Evolutionary conservation across 1,284 basidiomycete genomes (phyloP).

Genomic region (Ustilago loliicola): DNA sequence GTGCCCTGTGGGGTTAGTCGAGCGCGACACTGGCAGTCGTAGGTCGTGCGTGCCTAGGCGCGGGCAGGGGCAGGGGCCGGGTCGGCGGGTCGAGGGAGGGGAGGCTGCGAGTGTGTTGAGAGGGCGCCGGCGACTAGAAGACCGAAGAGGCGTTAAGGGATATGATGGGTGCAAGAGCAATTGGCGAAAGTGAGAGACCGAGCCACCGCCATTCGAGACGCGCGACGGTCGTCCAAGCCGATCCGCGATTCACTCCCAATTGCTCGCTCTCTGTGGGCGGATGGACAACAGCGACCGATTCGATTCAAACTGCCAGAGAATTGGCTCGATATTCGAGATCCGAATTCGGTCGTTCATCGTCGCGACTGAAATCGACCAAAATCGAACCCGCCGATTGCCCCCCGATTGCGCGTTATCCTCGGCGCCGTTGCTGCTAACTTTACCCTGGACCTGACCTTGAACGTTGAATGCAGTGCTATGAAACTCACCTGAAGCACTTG

Average conservation of each 20-base stretch:
- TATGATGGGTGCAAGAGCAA: slow-evolving; percentile 41
- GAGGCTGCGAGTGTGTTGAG: slow-evolving; percentile 4
- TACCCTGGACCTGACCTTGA: slow-evolving; percentile 1
- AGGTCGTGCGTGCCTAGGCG: slow-evolving; percentile 1
- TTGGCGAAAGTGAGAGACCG: slow-evolving; percentile 7
- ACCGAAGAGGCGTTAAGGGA: slow-evolving; percentile 27
- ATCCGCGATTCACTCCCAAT: slow-evolving; percentile 3
- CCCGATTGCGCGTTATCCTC: slow-evolving; percentile 4
- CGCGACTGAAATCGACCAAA: background rate
- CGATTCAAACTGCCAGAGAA: slow-evolving; percentile 3
- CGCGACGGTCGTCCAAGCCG: slow-evolving; percentile 24
- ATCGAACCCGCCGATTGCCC: background rate
- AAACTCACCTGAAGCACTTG: slow-evolving; percentile 42
- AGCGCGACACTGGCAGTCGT: slow-evolving; percentile 7
- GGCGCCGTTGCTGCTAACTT: background rate
- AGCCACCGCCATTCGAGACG: slow-evolving; percentile 27
- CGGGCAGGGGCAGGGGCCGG: slow-evolving; percentile 7
- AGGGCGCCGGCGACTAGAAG: slow-evolving; percentile 31
- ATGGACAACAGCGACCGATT: background rate
- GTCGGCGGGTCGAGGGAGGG: background rate
- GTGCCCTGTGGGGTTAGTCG: slow-evolving; percentile 5
- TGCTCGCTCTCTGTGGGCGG: background rate
- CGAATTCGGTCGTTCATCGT: slow-evolving; percentile 1
- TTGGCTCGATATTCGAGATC: background rate
- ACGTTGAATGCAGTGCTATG: background rate